Base-by-base conservation (phyloP, 352 stramenopile species). In the Aphanomyces astaci region DNA sequence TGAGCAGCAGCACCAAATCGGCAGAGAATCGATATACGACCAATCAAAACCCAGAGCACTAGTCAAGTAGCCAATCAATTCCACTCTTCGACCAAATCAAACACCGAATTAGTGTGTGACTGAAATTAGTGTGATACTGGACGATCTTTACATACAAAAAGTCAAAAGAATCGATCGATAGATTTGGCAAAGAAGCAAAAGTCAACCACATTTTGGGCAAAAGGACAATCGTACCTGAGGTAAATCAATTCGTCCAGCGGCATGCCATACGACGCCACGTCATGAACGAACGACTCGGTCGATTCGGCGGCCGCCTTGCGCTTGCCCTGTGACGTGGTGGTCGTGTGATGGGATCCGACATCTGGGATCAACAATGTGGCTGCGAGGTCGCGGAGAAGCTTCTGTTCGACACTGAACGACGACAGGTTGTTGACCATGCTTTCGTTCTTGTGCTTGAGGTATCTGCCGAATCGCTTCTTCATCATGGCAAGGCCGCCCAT, bases 401-500 rank as follows among this genome's bases (percentile, higher is more conserved):
- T 72, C 59, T 91, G 82, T 54, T 96, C 86, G 3, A 86, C 53
- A 2, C 76, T 73, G 24, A 90, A 63, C 11, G 74, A 76, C 10
- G 76, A 13, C 15, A 76, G 25, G 25, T 53, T 71, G 4, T 27
- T 27, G 3, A 77, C 75, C 33, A 75, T 76, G 71, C 88, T 89
- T 66, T 86, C 71, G 40, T 89, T 84, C 60, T 83, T 87, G 62
- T 92, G 82, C 5, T 91, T 40, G 51, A 94, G 70, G 66, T 91
- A 95, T 49, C 90, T 82, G 22, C 82, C 77, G 32, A 97, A 96
- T 45, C 89, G 88, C 4, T 76, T 74, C 15, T 76, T 71, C 79
- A 96, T 90, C 87, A 96, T 95, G 70, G 85, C 79, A 1, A 70
- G 70, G 11, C 82, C 82, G n/a, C 86, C 87, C 7, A 92, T 74